Conservation (phyloP, 2,329 filamentous ascomycete genomes). For the Penicillium sp. region DNA sequence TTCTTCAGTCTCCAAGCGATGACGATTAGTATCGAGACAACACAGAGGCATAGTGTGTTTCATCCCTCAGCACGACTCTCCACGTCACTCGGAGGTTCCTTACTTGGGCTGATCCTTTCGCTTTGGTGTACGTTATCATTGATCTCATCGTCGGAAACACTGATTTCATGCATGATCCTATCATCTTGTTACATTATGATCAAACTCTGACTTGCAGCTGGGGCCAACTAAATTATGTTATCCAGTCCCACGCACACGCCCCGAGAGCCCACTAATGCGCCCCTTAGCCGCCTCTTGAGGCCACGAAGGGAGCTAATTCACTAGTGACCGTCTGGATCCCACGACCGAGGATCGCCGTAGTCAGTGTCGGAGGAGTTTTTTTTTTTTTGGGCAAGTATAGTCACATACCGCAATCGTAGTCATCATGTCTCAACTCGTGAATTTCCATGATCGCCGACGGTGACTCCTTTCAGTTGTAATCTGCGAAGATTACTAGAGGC, state of each 20-base stretch:
- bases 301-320: slow-evolving; percentile 3
- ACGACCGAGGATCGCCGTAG: neutral
- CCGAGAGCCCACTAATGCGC: slow-evolving; percentile 1
- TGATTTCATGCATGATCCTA: neutral
- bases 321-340: neutral
- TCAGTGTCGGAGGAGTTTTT: neutral
- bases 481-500: neutral
- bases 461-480: neutral
- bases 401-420: too few relatives aligned
- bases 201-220: slow-evolving; percentile 1
- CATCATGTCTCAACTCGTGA: neutral
- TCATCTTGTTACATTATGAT: slow-evolving; percentile 1
- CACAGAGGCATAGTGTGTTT: neutral
- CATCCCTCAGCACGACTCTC: neutral
- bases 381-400: neutral
- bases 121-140: too few relatives aligned
- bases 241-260: neutral
- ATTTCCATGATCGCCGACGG: neutral
- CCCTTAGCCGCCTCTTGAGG: slow-evolving; percentile 1
- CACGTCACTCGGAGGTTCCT: neutral
- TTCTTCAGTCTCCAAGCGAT: neutral
- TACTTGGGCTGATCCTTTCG: neutral
- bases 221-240: neutral
- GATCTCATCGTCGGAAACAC: neutral
- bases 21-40: neutral